These are phyloP conservation scores for Jatropha multifida DNA, from an alignment of 441 rosid species.

Conservation along the genomic window DNA sequence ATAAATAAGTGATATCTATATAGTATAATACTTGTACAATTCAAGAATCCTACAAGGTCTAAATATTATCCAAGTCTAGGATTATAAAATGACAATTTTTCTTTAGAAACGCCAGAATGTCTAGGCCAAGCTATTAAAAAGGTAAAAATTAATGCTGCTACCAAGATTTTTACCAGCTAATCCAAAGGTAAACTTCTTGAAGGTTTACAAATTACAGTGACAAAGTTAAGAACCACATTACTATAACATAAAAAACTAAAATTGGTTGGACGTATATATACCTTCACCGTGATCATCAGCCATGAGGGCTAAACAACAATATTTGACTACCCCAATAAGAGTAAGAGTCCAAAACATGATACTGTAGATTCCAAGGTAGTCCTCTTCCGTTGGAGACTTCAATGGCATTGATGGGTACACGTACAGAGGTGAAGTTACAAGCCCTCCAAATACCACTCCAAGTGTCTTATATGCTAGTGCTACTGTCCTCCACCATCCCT, in stretches of 20 bases:
- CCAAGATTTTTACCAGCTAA: neutral
- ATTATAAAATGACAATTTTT: neutral
- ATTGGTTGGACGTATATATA: neutral
- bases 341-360: conserved; percentile 79
- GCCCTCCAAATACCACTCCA: conserved; percentile 71
- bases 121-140: neutral
- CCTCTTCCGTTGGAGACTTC: conserved; percentile 57
- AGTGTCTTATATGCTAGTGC: conserved; percentile 57
- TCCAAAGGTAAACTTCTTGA: neutral
- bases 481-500: conserved; percentile 33
- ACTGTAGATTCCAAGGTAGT: conserved; percentile 61
- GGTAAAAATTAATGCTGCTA: neutral
- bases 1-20: neutral
- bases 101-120: neutral
- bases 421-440: conserved; percentile 64
- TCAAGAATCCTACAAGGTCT: neutral
- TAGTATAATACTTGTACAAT: neutral
- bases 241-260: neutral
- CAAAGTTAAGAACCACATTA: neutral
- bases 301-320: conserved; percentile 47
- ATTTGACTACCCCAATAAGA: conserved; percentile 62
- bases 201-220: neutral
- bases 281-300: conserved; percentile 84
- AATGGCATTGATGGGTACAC: conserved; percentile 68
- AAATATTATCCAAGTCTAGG: neutral